A percentile compares a stretch with the other conserved stretches of the same genome.
Conservation (phyloP, 2,329 filamentous ascomycete genomes). For the Neopestalotiopsis sp. region DNA sequence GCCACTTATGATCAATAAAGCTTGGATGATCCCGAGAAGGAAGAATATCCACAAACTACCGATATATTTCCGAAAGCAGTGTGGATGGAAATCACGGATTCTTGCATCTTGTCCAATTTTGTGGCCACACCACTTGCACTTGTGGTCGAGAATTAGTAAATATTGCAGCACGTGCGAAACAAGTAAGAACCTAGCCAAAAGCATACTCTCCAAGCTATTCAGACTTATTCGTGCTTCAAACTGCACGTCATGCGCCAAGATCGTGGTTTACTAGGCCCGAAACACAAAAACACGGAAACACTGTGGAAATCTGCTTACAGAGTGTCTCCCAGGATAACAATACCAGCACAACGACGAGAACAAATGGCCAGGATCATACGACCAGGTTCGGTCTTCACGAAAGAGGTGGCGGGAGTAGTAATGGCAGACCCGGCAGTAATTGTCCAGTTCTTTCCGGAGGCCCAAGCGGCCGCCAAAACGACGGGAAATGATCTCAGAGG, state of each 20-base stretch:
- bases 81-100: background rate
- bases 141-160: background rate
- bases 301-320: background rate
- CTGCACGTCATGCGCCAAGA: background rate
- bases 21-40: background rate
- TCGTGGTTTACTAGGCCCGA: background rate
- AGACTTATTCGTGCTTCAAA: no score
- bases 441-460: background rate
- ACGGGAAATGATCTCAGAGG: background rate
- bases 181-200: background rate
- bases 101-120: background rate
- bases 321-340: background rate
- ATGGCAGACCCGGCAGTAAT: constrained; percentile 1
- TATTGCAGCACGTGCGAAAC: background rate
- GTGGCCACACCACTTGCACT: constrained; percentile 8
- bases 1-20: background rate
- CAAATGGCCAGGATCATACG: background rate
- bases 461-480: background rate
- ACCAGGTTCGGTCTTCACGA: background rate
- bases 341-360: background rate
- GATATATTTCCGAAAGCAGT: background rate
- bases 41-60: background rate
- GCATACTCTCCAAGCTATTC: no score
- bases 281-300: background rate
- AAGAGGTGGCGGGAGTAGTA: background rate